Evolutionary conservation across 1,284 basidiomycete genomes (phyloP).

Genomic region (Psilocybe mexicana): DNA sequence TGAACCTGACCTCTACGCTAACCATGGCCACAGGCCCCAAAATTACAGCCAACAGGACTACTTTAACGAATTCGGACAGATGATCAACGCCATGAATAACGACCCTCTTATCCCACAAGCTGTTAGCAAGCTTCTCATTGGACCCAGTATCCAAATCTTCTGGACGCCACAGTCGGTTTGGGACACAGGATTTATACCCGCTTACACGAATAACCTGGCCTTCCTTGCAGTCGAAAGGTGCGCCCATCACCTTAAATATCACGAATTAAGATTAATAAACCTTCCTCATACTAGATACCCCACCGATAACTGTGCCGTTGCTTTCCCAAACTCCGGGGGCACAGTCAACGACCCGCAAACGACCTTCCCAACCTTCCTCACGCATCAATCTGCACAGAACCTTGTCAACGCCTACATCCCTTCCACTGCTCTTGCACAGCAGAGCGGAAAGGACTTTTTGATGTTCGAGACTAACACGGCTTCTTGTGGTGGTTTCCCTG

Average conservation of each 20-base stretch:
- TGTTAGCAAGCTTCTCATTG: constrained; percentile 48
- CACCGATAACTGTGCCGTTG: constrained; percentile 37
- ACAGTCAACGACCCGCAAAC: constrained; percentile 46
- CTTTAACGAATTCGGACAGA: constrained; percentile 34
- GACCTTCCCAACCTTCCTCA: constrained; percentile 57
- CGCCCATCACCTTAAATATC: not conserved
- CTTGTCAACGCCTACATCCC: constrained; percentile 54
- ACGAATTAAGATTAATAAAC: not conserved
- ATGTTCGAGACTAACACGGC: constrained; percentile 86
- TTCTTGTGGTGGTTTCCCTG: constrained; percentile 79
- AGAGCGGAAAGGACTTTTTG: constrained; percentile 53
- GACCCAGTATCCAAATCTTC: constrained; percentile 55
- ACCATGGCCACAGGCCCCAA: constrained; percentile 23
- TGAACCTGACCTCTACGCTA: constrained; percentile 66
- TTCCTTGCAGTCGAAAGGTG: constrained; percentile 58
- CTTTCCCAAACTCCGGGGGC: constrained; percentile 50
- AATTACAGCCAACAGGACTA: constrained; percentile 41
- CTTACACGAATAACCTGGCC: constrained; percentile 44
- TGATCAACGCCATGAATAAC: constrained; percentile 42
- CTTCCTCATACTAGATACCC: constrained; percentile 14
- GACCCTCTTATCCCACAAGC: constrained; percentile 38
- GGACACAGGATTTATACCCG: constrained; percentile 56
- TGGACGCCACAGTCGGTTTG: constrained; percentile 57
- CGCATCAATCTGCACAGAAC: constrained; percentile 48
- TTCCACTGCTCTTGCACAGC: constrained; percentile 45